phyloP scores from a whole-genome alignment of 179 eudicot species.

The Beta corolliflora region DNA sequence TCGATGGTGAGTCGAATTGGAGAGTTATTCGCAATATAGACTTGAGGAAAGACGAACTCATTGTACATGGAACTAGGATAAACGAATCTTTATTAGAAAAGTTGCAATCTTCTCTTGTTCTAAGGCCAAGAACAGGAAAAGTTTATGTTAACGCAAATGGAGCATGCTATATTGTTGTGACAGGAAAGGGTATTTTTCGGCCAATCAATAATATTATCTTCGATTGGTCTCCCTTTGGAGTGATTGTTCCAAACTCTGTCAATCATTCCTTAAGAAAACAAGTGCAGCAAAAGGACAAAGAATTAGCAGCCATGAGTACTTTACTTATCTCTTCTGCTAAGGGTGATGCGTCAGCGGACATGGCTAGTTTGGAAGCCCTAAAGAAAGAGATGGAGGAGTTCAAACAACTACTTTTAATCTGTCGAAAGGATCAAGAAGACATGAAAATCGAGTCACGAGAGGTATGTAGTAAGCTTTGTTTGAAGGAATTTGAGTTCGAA shows the following conservation, averaged over 20 bases:
- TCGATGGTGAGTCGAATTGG: not conserved
- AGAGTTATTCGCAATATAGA: not conserved
- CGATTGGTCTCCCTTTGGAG: constrained; percentile 36
- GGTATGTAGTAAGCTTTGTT: not conserved
- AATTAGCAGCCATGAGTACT: not conserved
- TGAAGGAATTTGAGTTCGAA: not conserved
- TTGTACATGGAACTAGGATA: constrained; percentile 25
- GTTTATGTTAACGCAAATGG: constrained; percentile 30
- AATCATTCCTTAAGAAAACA: constrained; percentile 10
- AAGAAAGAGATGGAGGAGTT: constrained; percentile 19
- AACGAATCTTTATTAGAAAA: constrained; percentile 17
- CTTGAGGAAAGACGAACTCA: constrained; percentile 21
- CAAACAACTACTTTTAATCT: constrained; percentile 5
- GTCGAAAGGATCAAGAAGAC: not conserved
- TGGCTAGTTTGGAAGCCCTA: constrained; percentile 14
- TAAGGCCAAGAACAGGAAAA: not conserved
- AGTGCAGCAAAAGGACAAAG: constrained; percentile 11
- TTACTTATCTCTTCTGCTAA: not conserved
- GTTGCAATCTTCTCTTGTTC: constrained; percentile 24
- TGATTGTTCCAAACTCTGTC: constrained; percentile 8
- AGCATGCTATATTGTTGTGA: constrained; percentile 16
- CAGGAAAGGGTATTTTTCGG: not conserved
- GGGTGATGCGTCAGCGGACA: not conserved
- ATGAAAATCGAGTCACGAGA: not conserved
- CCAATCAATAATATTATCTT: constrained; percentile 27